Percentiles rank a stretch among this genome's conserved stretches.
phyloP scores from a whole-genome alignment of 768 basidiomycete species.

The Lactifluus volemus region DNA sequence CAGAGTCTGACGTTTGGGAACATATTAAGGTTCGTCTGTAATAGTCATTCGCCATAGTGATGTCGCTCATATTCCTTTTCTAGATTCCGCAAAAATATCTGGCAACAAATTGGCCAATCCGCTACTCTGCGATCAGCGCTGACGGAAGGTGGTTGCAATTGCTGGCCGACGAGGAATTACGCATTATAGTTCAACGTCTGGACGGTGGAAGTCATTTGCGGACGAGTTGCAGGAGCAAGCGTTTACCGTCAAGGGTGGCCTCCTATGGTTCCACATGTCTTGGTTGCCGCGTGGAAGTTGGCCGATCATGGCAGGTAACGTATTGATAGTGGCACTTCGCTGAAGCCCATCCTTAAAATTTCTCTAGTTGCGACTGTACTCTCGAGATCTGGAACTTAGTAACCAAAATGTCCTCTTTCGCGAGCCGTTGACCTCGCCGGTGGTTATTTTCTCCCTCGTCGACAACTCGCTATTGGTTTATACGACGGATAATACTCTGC shows the following conservation, averaged over 20 bases:
- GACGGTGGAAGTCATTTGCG: constrained; percentile 88
- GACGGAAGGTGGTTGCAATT: constrained; percentile 90
- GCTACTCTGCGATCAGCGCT: constrained; percentile 80
- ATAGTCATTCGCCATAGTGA: neutral
- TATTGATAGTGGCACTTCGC: constrained; percentile 11
- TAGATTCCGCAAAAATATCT: constrained; percentile 89
- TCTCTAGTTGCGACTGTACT: constrained; percentile 81
- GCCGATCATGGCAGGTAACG: constrained; percentile 65
- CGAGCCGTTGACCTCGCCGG: constrained; percentile 65
- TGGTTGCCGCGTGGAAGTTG: constrained; percentile 86
- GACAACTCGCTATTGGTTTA: constrained; percentile 95
- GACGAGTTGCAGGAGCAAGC: constrained; percentile 77
- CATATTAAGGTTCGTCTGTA: constrained; percentile 61
- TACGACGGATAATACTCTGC: constrained; percentile 86
- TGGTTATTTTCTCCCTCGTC: constrained; percentile 82
- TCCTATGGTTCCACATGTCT: constrained; percentile 97
- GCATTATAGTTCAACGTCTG: constrained; percentile 91
- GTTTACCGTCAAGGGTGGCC: constrained; percentile 80
- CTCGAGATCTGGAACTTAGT: constrained; percentile 80
- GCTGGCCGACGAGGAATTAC: constrained; percentile 86
- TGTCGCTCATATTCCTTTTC: constrained; percentile 4
- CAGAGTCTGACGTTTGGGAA: constrained; percentile 97
- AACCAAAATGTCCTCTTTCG: constrained; percentile 78
- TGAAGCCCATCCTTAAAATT: constrained; percentile 10
- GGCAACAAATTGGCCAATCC: constrained; percentile 87